These are phyloP conservation scores for Meredithiella fracta DNA, from an alignment of 2,329 filamentous ascomycete species.

Conservation along the genomic window DNA sequence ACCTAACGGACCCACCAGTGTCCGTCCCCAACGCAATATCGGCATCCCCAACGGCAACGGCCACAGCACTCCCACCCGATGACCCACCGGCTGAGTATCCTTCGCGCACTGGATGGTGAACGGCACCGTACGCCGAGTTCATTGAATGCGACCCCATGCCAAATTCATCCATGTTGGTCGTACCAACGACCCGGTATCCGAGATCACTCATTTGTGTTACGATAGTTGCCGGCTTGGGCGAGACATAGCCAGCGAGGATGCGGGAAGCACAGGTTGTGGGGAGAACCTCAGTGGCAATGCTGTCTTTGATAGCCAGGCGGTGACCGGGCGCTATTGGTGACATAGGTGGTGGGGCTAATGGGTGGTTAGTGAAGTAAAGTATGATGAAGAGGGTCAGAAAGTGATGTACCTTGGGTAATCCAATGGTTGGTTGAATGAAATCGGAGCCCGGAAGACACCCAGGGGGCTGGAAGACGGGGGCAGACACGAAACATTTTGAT, in stretches of 20 bases:
- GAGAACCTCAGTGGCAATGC: slow-evolving; percentile 48
- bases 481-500: not conserved
- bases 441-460: not conserved
- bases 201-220: slow-evolving; percentile 47
- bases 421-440: not conserved
- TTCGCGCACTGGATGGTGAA: slow-evolving; percentile 29
- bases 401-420: not conserved
- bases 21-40: slow-evolving; percentile 71
- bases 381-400: not conserved
- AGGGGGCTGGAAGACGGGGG: not conserved
- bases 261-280: slow-evolving; percentile 71
- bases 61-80: slow-evolving; percentile 83
- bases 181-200: slow-evolving; percentile 51
- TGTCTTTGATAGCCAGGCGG: slow-evolving; percentile 55
- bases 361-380: not conserved
- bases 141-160: slow-evolving; percentile 81
- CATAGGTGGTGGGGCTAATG: not conserved
- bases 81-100: slow-evolving; percentile 64
- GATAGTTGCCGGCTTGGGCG: slow-evolving; percentile 71
- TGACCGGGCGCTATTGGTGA: slow-evolving; percentile 16
- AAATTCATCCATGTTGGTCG: slow-evolving; percentile 92
- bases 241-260: slow-evolving; percentile 52
- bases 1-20: slow-evolving; percentile 73
- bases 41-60: slow-evolving; percentile 46
- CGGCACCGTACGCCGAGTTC: slow-evolving; percentile 51